A percentile compares a stretch with the other conserved stretches of the same genome.
phyloP scores from a whole-genome alignment of 139 green algal genomes.

The Picochlorum sp. region DNA sequence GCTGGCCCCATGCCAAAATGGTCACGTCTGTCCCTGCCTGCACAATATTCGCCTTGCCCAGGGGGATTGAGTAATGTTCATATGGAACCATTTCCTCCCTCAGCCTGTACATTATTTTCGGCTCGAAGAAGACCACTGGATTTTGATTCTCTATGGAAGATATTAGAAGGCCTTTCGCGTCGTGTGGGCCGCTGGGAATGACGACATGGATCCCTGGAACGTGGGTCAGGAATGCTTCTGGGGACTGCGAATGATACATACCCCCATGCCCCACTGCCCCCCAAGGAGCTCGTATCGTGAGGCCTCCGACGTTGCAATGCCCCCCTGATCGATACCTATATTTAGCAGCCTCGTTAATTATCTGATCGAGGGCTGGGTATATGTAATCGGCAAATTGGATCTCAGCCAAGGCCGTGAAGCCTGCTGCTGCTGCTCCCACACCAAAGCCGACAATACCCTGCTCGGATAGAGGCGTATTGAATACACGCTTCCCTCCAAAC shows the following conservation, averaged over 20 bases:
- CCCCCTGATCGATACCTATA: conserved; percentile 81
- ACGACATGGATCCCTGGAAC: conserved; percentile 73
- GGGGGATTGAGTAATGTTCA: conserved; percentile 57
- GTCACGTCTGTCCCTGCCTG: conserved; percentile 71
- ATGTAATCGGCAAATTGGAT: conserved; percentile 94
- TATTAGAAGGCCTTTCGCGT: conserved; percentile 86
- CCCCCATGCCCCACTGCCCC: conserved; percentile 88
- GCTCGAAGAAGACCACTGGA: conserved; percentile 88
- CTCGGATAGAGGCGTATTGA: conserved; percentile 91
- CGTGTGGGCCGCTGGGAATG: conserved; percentile 57
- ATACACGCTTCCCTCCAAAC: conserved; percentile 70
- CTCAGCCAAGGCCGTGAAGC: conserved; percentile 70
- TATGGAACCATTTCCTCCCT: conserved; percentile 71
- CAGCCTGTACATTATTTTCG: conserved; percentile 91
- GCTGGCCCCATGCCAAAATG: conserved; percentile 85
- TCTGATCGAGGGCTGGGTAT: conserved; percentile 88
- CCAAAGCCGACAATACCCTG: conserved; percentile 88
- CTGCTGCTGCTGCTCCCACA: conserved; percentile 71
- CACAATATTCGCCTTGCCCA: conserved; percentile 56
- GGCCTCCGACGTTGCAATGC: conserved; percentile 68
- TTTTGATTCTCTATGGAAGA: conserved; percentile 64
- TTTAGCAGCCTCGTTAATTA: conserved; percentile 90
- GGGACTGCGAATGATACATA: conserved; percentile 93
- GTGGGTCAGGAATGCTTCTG: conserved; percentile 89
- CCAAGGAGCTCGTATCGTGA: conserved; percentile 83